A percentile compares a stretch with the other conserved stretches of the same genome.
Evolutionary conservation across 2,329 filamentous ascomycete genomes (phyloP).

Genomic region (Metarhizium anisopliae): DNA sequence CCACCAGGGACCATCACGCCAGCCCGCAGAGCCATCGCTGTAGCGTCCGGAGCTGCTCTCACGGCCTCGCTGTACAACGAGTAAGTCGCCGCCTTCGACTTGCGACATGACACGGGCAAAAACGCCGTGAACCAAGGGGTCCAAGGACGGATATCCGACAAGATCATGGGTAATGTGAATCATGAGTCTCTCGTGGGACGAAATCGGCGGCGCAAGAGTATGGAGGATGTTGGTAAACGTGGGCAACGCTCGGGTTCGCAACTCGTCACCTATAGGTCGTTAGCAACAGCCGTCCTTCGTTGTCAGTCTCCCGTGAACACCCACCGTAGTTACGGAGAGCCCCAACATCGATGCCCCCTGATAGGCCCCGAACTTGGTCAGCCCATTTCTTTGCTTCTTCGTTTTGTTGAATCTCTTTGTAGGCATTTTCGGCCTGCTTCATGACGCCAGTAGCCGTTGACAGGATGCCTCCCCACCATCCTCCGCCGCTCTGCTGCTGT

Average conservation of each 20-base stretch:
- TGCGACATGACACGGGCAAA: conserved; percentile 98
- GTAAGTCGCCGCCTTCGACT: conserved; percentile 89
- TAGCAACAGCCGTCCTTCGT: neutral
- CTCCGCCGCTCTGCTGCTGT: conserved; percentile 43
- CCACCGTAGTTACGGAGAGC: conserved; percentile 47
- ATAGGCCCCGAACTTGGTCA: conserved; percentile 71
- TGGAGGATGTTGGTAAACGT: conserved; percentile 94
- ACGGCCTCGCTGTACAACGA: conserved; percentile 88
- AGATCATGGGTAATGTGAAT: conserved; percentile 98
- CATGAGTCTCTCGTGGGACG: conserved; percentile 89
- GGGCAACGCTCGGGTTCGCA: conserved; percentile 77
- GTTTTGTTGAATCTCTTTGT: conserved; percentile 92
- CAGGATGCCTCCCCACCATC: conserved; percentile 84
- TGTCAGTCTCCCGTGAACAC: conserved; percentile 3
- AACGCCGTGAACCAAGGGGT: conserved; percentile 82
- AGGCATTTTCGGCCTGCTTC: conserved; percentile 86
- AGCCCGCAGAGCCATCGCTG: conserved; percentile 54
- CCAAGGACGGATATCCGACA: conserved; percentile 85
- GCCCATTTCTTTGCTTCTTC: conserved; percentile 96
- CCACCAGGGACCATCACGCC: conserved; percentile 98
- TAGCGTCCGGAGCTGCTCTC: conserved; percentile 66
- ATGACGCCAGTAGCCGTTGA: conserved; percentile 77
- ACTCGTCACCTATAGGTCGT: conserved; percentile 61
- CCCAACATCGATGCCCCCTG: conserved; percentile 55
- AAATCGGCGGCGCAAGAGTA: conserved; percentile 91